Evolutionary conservation across 495 filamentous ascomycete species (phyloP).

Genomic region (Penicillium alfredii): DNA sequence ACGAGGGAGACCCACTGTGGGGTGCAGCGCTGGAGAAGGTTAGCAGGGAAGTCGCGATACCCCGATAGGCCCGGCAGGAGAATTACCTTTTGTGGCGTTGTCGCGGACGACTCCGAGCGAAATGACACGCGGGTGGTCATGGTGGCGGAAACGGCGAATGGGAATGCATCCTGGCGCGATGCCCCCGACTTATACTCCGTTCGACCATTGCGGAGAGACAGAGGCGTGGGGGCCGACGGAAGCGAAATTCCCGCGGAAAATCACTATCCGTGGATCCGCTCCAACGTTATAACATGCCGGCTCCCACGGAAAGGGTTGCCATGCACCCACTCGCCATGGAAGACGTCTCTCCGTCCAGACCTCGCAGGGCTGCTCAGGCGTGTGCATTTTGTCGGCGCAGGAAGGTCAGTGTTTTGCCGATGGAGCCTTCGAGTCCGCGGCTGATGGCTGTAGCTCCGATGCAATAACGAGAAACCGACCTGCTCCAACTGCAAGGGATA

Average conservation of each 20-base stretch:
- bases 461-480: conserved; percentile 23
- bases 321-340: conserved; percentile 13
- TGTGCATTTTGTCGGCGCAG: conserved; percentile 26
- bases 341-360: conserved; percentile 1
- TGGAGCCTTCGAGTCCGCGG: conserved; percentile 1
- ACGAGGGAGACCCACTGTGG: conserved; percentile 42
- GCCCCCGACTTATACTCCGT: neutral
- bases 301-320: too few species aligned
- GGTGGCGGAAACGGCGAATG: neutral
- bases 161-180: too few species aligned
- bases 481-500: conserved; percentile 23
- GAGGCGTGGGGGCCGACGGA: conserved; percentile 9
- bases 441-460: conserved; percentile 21
- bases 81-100: conserved; percentile 1
- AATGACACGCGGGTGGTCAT: neutral
- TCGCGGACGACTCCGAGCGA: neutral
- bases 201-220: neutral
- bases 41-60: neutral
- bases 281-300: too few species aligned
- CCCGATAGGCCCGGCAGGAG: too few species aligned
- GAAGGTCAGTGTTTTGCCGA: conserved; percentile 15
- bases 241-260: conserved; percentile 14
- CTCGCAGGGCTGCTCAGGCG: conserved; percentile 18
- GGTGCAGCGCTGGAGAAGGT: conserved; percentile 3
- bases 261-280: neutral